Conservation (phyloP, 1,284 basidiomycete genomes). For the Pterula multifida region DNA sequence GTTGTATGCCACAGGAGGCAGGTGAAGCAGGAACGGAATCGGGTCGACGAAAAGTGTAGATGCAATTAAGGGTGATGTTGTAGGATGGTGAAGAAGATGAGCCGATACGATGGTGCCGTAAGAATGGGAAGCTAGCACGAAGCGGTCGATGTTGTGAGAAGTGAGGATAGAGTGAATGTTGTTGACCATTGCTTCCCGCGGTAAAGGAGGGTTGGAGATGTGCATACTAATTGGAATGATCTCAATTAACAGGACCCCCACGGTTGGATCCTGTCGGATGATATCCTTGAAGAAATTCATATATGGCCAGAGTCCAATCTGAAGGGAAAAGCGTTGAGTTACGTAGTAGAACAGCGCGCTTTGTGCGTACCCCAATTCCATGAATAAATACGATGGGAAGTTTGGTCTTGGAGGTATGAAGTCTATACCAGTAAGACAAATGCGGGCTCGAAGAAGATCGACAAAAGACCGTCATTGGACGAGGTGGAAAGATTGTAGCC, state of each 20-base stretch:
- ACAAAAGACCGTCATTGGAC: constrained; percentile 34
- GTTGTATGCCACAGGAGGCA: constrained; percentile 48
- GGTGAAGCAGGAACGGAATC: constrained; percentile 50
- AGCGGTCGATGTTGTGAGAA: constrained; percentile 24
- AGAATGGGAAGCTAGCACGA: constrained; percentile 44
- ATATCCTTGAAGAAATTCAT: constrained; percentile 33
- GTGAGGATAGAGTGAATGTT: constrained; percentile 29
- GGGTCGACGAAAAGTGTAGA: constrained; percentile 45
- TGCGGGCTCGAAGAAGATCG: constrained; percentile 22
- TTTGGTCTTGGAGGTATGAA: constrained; percentile 33
- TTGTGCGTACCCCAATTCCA: constrained; percentile 48
- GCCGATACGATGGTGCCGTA: constrained; percentile 49
- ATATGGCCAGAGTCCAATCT: constrained; percentile 56
- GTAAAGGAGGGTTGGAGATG: constrained; percentile 33
- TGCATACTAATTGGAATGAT: constrained; percentile 47
- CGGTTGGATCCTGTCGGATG: constrained; percentile 25
- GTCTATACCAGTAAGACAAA: constrained; percentile 53
- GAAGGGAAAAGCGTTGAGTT: not conserved
- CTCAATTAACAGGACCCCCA: constrained; percentile 48
- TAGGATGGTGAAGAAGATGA: constrained; percentile 28
- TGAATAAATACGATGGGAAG: constrained; percentile 50
- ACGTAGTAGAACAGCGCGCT: no score
- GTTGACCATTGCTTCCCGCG: constrained; percentile 23
- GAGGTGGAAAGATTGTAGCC: constrained; percentile 38
- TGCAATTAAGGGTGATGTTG: constrained; percentile 16